phyloP scores from a whole-genome alignment of 1,139 yeast genomes.

The Pichia sp. region DNA sequence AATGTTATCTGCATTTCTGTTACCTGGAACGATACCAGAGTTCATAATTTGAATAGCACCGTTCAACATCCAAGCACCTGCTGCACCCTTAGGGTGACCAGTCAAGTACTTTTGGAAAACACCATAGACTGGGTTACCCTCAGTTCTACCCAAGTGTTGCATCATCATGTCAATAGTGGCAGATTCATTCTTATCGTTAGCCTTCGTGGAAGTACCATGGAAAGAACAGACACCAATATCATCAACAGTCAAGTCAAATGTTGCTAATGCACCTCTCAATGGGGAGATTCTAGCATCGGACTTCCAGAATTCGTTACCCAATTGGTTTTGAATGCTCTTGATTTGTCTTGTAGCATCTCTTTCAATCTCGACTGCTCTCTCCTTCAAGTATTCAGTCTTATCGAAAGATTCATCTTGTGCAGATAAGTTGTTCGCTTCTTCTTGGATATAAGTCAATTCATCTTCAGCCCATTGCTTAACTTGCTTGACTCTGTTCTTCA shows the following conservation, averaged over 20 bases:
- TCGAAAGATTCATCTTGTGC: slow-evolving; percentile 33
- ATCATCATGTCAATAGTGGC: slow-evolving; percentile 87
- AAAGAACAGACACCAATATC: slow-evolving; percentile 97
- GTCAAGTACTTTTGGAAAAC: slow-evolving; percentile 98
- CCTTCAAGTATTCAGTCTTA: slow-evolving; percentile 50
- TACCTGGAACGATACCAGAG: slow-evolving; percentile 95
- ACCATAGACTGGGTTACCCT: slow-evolving; percentile 97
- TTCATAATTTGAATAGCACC: slow-evolving; percentile 94
- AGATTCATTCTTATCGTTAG: slow-evolving; percentile 97
- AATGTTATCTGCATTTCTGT: slow-evolving; percentile 96
- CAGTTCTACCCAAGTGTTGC: slow-evolving; percentile 90
- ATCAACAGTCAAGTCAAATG: slow-evolving; percentile 87
- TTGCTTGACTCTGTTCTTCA: slow-evolving; percentile 70
- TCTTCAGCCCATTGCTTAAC: slow-evolving; percentile 79
- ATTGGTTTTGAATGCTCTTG: slow-evolving; percentile 82
- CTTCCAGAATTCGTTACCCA: slow-evolving; percentile 94
- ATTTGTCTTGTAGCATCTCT: slow-evolving; percentile 83
- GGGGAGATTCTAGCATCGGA: slow-evolving; percentile 94
- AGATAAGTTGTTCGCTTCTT: slow-evolving; percentile 58
- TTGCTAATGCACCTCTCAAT: slow-evolving; percentile 92
- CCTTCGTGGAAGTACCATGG: slow-evolving; percentile 99
- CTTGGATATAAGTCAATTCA: slow-evolving; percentile 66
- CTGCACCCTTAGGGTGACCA: slow-evolving; percentile 99
- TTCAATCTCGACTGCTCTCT: slow-evolving; percentile 81
- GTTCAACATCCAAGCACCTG: slow-evolving; percentile 99